Conservation (phyloP, 164 flowering plant genomes). For the Macadamia integrifolia region DNA sequence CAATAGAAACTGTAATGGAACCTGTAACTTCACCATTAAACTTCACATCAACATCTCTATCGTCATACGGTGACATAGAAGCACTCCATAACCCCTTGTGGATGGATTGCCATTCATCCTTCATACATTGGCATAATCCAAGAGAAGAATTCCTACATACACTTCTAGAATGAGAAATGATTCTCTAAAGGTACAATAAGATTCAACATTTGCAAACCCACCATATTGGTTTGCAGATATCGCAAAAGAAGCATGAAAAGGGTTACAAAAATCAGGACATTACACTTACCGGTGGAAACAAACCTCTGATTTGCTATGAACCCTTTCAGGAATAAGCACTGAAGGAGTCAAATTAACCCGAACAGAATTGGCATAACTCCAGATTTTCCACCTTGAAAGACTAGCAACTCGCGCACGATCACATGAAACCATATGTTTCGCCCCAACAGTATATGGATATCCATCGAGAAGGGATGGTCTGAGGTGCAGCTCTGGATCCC, state of each 20-base stretch:
- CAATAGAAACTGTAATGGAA: constrained; percentile 46
- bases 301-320: constrained; percentile 52
- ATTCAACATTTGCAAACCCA: neutral
- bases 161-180: constrained; percentile 1
- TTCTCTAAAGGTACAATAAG: neutral
- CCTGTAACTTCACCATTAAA: constrained; percentile 51
- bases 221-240: neutral
- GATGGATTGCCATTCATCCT: constrained; percentile 62
- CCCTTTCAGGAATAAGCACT: constrained; percentile 49
- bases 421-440: constrained; percentile 46
- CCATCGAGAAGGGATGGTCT: constrained; percentile 30
- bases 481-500: constrained; percentile 41
- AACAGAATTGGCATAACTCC: constrained; percentile 60
- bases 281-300: constrained; percentile 70
- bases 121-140: constrained; percentile 67
- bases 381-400: constrained; percentile 53
- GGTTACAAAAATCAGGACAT: neutral
- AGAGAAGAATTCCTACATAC: constrained; percentile 72
- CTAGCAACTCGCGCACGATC: constrained; percentile 61
- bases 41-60: constrained; percentile 76
- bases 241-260: neutral
- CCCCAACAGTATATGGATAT: constrained; percentile 13
- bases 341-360: constrained; percentile 66
- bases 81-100: constrained; percentile 60
- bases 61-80: constrained; percentile 69